Evolutionary conservation across 2,329 filamentous ascomycete genomes (phyloP).

Genomic region (Exutisphaerella laricina): DNA sequence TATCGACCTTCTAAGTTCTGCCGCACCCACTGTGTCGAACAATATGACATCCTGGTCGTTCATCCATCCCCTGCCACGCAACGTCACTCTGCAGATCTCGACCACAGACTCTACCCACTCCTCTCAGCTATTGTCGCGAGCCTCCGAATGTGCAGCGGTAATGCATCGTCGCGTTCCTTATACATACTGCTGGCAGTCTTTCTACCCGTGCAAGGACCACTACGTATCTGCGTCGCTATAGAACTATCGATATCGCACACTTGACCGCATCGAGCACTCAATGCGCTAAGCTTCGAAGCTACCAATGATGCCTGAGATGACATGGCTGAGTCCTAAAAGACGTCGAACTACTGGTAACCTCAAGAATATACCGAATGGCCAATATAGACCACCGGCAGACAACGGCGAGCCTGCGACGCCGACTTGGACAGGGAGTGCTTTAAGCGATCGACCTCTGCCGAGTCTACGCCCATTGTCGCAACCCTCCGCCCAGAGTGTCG

Average conservation of each 20-base stretch:
- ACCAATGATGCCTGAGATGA: conserved; percentile 12
- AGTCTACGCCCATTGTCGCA: conserved; percentile 10
- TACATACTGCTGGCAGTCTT: no score
- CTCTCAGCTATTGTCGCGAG: no score
- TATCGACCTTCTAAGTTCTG: no score
- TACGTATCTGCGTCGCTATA: no score
- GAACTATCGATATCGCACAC: conserved; percentile 1
- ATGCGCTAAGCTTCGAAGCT: background rate
- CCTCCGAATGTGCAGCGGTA: no score
- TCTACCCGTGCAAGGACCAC: no score
- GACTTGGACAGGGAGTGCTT: background rate
- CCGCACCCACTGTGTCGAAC: no score
- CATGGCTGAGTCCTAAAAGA: conserved; percentile 24
- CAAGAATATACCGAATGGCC: conserved; percentile 14
- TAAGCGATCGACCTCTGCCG: conserved; percentile 9
- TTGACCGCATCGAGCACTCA: background rate
- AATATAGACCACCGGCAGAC: background rate
- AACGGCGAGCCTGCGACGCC: conserved; percentile 1
- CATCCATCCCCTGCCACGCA: no score
- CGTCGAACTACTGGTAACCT: conserved; percentile 25
- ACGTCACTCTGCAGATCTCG: no score
- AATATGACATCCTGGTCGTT: no score
- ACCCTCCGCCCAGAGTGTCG: conserved; percentile 6
- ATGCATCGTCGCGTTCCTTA: no score
- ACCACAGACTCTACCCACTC: no score